Base-by-base conservation (phyloP, 2,329 filamentous ascomycete genomes). In the Herpotrichia juniperi region DNA sequence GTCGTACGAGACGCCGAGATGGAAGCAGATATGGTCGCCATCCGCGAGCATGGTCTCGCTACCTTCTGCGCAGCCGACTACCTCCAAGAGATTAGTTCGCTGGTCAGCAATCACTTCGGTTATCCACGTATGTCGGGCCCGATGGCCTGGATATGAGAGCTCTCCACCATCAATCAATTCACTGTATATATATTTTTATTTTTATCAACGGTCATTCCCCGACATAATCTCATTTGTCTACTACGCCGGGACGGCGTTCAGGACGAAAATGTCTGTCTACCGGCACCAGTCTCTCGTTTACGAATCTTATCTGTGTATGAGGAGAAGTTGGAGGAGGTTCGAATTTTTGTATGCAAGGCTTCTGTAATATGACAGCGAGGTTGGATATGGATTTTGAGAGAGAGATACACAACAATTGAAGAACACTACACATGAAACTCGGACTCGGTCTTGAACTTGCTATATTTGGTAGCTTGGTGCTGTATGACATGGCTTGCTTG, bases 41-140 rank as follows among this genome's bases (percentile, higher is more conserved):
- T 97, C 68, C 74, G 82, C 53, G 80, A 82, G 21, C 85, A 84
- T 56, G 91, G 90, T 2, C 81, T 97, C 5, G 82, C 81, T 64
- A 89, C 87, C 64, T 90, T 91, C 72, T 83, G 82, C 39, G 90
- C 90, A 9, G 85, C 91, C 44, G 93, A 96, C 65, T 99, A 99
- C 76, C 77, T 96, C 53, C 78, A 80, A 39, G 93, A 96, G 69
- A 89, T 97, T 51, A 83, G 90, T 59, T 84, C 83, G 50, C 75
- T 96, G 6, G 71, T 68, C 57, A 64, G 32, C 46, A 45, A 31
- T 16, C 55, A 60, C 10, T 64, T 66, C 48, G 63, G 64, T 40
- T 31, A 56, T 47, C 49, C 58, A 30, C 53, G 60, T 40, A 57
- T 58, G 40, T 50, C 62, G 4, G 54, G 61, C 17, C 56, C 67